phyloP scores from a whole-genome alignment of 2,329 filamentous ascomycete genomes.

The Rugonectria rugulosa region DNA sequence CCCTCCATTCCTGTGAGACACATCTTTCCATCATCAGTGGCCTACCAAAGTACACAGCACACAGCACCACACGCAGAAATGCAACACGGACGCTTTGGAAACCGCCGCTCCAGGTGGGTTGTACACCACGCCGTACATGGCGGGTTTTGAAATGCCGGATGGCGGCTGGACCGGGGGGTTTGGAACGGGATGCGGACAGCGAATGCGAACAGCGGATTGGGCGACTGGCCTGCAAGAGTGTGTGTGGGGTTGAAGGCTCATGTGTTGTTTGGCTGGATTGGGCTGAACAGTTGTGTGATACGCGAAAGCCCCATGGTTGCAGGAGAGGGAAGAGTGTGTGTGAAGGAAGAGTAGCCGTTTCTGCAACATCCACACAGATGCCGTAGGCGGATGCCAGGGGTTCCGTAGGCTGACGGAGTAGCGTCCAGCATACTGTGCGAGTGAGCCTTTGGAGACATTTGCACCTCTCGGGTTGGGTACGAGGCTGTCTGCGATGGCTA shows the following conservation, averaged over 20 bases:
- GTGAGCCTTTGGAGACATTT: not conserved
- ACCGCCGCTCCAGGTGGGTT: conserved; percentile 1
- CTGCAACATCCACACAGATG: conserved; percentile 18
- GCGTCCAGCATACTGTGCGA: conserved; percentile 5
- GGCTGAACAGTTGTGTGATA: conserved; percentile 22
- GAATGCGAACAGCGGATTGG: conserved; percentile 33
- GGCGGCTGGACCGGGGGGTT: conserved; percentile 19
- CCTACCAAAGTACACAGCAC: too few species aligned
- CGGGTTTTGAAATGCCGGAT: conserved; percentile 20
- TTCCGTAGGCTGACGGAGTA: not conserved
- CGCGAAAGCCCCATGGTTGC: conserved; percentile 17
- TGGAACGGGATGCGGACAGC: too few species aligned
- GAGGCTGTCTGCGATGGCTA: not conserved
- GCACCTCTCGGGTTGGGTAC: too few species aligned
- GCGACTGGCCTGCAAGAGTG: not conserved
- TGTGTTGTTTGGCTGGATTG: not conserved
- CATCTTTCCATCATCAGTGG: not conserved
- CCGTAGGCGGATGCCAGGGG: not conserved
- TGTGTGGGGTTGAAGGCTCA: conserved; percentile 11
- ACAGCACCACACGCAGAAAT: not conserved
- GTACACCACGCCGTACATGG: not conserved
- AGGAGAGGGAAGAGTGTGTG: too few species aligned
- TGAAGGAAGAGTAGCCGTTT: too few species aligned
- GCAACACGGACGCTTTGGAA: conserved; percentile 2
- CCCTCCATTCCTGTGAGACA: not conserved